Evolutionary conservation across 1,139 yeast genomes (phyloP).

Genomic region (Saccharomyces hybrid): DNA sequence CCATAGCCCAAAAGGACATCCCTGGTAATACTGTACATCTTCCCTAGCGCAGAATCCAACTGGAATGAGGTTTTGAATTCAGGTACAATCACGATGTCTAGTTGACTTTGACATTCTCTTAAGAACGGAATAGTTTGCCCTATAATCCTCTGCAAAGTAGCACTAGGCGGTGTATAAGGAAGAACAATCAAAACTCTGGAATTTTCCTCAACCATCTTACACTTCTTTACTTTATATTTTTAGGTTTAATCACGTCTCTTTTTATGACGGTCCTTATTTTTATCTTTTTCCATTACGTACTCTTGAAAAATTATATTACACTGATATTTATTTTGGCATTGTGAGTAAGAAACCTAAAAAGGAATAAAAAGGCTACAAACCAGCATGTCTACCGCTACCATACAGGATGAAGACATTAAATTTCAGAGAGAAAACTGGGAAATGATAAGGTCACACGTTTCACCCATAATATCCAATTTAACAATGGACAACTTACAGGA

Average conservation of each 20-base stretch:
- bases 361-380: background rate
- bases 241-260: background rate
- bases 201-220: background rate
- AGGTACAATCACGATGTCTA: conserved; percentile 20
- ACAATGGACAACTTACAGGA: conserved; percentile 8
- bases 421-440: conserved; percentile 16
- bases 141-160: background rate
- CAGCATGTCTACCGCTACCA: background rate
- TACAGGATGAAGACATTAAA: background rate
- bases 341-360: background rate
- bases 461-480: conserved; percentile 6
- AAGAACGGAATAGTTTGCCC: background rate
- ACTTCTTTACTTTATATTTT: background rate
- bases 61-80: conserved; percentile 16
- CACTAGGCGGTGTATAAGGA: background rate
- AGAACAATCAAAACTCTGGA: background rate
- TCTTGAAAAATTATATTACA: background rate
- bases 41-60: conserved; percentile 25
- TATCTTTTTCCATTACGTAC: background rate
- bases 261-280: background rate
- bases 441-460: conserved; percentile 9
- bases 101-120: conserved; percentile 3
- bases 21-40: conserved; percentile 23
- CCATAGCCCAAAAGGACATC: conserved; percentile 15
- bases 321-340: background rate